Evolutionary conservation across 179 eudicot species (phyloP).

Genomic region (Vitellaria paradoxa): DNA sequence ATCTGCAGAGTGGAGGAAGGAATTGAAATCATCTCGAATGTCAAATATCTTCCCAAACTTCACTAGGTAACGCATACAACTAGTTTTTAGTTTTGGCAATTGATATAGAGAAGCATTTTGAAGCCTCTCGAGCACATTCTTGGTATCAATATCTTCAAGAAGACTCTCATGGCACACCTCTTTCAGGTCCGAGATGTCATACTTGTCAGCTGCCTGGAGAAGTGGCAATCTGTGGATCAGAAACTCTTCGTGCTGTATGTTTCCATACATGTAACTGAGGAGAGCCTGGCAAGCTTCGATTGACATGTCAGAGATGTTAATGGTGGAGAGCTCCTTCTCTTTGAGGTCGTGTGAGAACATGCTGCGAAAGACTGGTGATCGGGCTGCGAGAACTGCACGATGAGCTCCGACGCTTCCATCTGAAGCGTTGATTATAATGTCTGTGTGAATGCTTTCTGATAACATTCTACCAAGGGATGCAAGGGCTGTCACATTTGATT

Average conservation of each 20-base stretch:
- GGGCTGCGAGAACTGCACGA: slow-evolving; percentile 74
- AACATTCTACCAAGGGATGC: slow-evolving; percentile 62
- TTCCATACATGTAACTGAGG: slow-evolving; percentile 70
- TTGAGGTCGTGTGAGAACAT: slow-evolving; percentile 80
- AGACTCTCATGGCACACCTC: slow-evolving; percentile 82
- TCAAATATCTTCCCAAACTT: slow-evolving; percentile 85
- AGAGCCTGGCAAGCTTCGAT: slow-evolving; percentile 65
- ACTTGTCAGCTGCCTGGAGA: slow-evolving; percentile 83
- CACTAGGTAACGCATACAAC: slow-evolving; percentile 72
- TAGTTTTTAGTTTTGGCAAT: slow-evolving; percentile 58
- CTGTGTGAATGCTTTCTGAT: slow-evolving; percentile 77
- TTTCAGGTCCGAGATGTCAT: slow-evolving; percentile 71
- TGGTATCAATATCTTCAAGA: slow-evolving; percentile 67
- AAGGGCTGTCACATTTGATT: slow-evolving; percentile 50
- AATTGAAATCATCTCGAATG: slow-evolving; percentile 66
- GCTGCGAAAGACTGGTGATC: slow-evolving; percentile 80
- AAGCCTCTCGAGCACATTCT: slow-evolving; percentile 80
- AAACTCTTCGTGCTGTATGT: slow-evolving; percentile 52
- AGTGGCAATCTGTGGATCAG: slow-evolving; percentile 58
- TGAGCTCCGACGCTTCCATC: slow-evolving; percentile 74
- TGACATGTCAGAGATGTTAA: slow-evolving; percentile 81
- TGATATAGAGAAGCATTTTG: slow-evolving; percentile 67
- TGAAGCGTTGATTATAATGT: slow-evolving; percentile 65
- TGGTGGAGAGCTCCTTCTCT: slow-evolving; percentile 64
- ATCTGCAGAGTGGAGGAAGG: slow-evolving; percentile 64